Percentiles rank a stretch among this genome's conserved stretches.
Conservation (phyloP, 2,329 filamentous ascomycete genomes). For the Lizonia empirigonia region DNA sequence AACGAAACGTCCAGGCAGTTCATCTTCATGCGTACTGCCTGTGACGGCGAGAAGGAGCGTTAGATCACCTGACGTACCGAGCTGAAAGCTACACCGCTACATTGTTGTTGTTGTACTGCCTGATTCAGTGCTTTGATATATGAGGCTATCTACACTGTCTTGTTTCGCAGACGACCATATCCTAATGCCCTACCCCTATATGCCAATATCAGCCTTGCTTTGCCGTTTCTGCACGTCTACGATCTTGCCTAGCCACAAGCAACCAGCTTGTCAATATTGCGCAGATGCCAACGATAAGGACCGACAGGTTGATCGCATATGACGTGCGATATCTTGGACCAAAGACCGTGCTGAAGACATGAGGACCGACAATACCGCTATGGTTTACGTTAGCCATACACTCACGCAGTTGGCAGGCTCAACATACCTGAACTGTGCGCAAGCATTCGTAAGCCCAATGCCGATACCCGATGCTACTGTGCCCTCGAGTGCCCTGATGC, state of each 20-base stretch:
- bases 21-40: neutral
- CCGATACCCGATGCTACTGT: constrained; percentile 29
- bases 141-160: constrained; percentile 3
- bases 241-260: constrained; percentile 18
- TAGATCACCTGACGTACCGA: neutral
- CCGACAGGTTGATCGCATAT: constrained; percentile 27
- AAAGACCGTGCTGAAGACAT: constrained; percentile 27
- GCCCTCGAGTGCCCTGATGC: constrained; percentile 26
- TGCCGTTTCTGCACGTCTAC: constrained; percentile 1
- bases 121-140: neutral
- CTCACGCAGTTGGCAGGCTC: neutral
- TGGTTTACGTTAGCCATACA: neutral
- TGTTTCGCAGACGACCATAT: neutral
- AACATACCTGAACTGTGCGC: constrained; percentile 26
- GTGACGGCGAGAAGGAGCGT: neutral
- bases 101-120: neutral
- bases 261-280: constrained; percentile 25
- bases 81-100: neutral
- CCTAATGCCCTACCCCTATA: neutral
- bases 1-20: neutral
- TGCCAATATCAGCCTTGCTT: constrained; percentile 1
- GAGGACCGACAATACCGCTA: constrained; percentile 28
- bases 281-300: constrained; percentile 24
- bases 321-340: constrained; percentile 26
- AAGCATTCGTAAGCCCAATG: constrained; percentile 29